Evolutionary conservation across 768 basidiomycete genomes (phyloP).

Genomic region (Tricholoma hemisulphureum): DNA sequence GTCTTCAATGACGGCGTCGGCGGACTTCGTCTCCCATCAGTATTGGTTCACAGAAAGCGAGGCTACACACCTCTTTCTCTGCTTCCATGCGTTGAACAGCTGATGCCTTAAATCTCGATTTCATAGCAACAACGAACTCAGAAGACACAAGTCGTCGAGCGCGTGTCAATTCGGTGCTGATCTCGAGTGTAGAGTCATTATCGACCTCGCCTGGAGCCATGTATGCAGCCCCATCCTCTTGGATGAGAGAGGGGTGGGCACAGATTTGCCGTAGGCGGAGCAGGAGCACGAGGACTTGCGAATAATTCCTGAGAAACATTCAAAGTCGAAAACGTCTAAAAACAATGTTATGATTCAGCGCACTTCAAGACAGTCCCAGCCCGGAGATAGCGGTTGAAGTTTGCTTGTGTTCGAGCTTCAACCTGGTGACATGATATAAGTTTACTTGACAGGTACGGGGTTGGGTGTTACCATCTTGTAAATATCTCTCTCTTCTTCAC

Average conservation of each 20-base stretch:
- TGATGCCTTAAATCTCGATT: constrained; percentile 41
- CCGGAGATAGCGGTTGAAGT: constrained; percentile 60
- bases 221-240: constrained; percentile 50
- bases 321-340: background rate
- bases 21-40: constrained; percentile 33
- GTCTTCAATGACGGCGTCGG: constrained; percentile 45
- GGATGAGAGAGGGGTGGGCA: constrained; percentile 65
- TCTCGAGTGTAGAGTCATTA: constrained; percentile 27
- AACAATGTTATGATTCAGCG: constrained; percentile 6
- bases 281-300: constrained; percentile 49
- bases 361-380: constrained; percentile 70
- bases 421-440: constrained; percentile 32
- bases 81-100: constrained; percentile 45
- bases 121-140: constrained; percentile 52
- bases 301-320: constrained; percentile 47
- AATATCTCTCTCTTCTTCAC: constrained; percentile 60
- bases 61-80: constrained; percentile 48
- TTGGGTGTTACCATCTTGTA: constrained; percentile 46
- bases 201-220: constrained; percentile 40
- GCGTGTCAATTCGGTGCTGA: constrained; percentile 43
- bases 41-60: background rate
- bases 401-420: constrained; percentile 52
- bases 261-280: constrained; percentile 66
- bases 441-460: background rate
- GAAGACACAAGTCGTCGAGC: constrained; percentile 42